These are phyloP conservation scores for Yamadazyma jaroonii DNA, from an alignment of 1,139 yeast genomes.

Conservation along the genomic window DNA sequence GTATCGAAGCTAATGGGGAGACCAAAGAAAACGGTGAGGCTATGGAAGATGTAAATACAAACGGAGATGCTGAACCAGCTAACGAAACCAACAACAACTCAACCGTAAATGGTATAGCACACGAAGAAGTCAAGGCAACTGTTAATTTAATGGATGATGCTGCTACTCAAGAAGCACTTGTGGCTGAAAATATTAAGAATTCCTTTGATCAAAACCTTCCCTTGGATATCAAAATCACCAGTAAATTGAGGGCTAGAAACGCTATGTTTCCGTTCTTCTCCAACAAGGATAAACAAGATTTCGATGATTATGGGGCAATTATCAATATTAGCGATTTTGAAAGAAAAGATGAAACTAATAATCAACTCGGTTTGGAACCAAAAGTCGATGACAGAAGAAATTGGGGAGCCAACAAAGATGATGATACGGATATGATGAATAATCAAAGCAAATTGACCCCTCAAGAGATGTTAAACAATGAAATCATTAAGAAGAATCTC, in stretches of 20 bases:
- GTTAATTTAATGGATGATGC: slow-evolving; percentile 24
- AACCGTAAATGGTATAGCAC: slow-evolving; percentile 1
- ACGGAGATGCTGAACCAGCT: slow-evolving; percentile 6
- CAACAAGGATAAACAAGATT: slow-evolving; percentile 46
- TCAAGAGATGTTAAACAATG: slow-evolving; percentile 43
- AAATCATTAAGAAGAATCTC: slow-evolving; percentile 43
- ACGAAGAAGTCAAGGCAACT: slow-evolving; percentile 6
- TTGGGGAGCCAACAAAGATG: slow-evolving; percentile 30
- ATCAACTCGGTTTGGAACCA: slow-evolving; percentile 34
- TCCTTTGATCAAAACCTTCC: slow-evolving; percentile 39
- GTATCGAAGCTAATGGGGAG: slow-evolving; percentile 1
- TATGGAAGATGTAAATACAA: slow-evolving; percentile 8
- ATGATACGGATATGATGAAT: slow-evolving; percentile 17
- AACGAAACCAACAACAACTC: slow-evolving; percentile 3
- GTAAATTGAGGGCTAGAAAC: slow-evolving; percentile 55
- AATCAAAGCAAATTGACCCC: slow-evolving; percentile 37
- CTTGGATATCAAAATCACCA: slow-evolving; percentile 65
- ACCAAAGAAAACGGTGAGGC: slow-evolving; percentile 6
- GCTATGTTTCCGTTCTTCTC: slow-evolving; percentile 75
- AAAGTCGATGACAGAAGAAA: slow-evolving; percentile 34
- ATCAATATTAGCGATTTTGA: slow-evolving; percentile 65
- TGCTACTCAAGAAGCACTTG: slow-evolving; percentile 41
- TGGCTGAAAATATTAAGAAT: slow-evolving; percentile 38
- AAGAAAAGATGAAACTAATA: slow-evolving; percentile 51
- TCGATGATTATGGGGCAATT: slow-evolving; percentile 84